phyloP scores from a whole-genome alignment of 2,329 filamentous ascomycete species.

The Fusarium tupiense region DNA sequence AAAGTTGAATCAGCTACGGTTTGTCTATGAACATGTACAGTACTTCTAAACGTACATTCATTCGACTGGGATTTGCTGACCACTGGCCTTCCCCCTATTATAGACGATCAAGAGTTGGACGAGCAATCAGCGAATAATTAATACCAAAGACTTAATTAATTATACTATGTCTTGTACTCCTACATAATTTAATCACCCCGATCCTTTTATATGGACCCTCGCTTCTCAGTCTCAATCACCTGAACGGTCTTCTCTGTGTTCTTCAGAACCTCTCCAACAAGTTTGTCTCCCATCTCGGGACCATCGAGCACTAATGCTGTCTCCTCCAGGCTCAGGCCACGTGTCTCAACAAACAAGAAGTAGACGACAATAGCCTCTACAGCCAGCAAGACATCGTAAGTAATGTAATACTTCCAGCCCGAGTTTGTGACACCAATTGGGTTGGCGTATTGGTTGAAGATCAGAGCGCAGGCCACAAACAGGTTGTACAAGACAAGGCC shows the following conservation, averaged over 20 bases:
- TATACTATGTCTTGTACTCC: too few relatives aligned
- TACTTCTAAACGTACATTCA: too few relatives aligned
- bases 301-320: slow-evolving; percentile 49
- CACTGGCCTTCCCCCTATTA: too few relatives aligned
- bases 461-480: neutral
- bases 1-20: too few relatives aligned
- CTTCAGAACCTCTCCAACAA: slow-evolving; percentile 6
- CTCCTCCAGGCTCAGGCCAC: slow-evolving; percentile 6
- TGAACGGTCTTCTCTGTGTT: slow-evolving; percentile 8
- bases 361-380: slow-evolving; percentile 11
- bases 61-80: too few relatives aligned
- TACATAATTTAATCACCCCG: accelerated
- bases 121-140: accelerated
- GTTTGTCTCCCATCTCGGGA: slow-evolving; percentile 1
- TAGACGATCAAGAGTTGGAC: too few relatives aligned
- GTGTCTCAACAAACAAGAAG: slow-evolving; percentile 10
- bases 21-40: too few relatives aligned
- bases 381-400: slow-evolving; percentile 7
- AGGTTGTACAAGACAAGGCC: slow-evolving; percentile 5
- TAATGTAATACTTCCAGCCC: slow-evolving; percentile 14
- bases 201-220: neutral
- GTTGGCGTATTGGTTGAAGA: slow-evolving; percentile 20
- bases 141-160: neutral
- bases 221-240: slow-evolving; percentile 3
- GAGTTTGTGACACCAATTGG: slow-evolving; percentile 6